Percentiles rank a stretch among this genome's conserved stretches.
These are phyloP conservation scores for Amorphotheca resinae DNA, from an alignment of 495 filamentous ascomycete genomes.

Conservation along the genomic window DNA sequence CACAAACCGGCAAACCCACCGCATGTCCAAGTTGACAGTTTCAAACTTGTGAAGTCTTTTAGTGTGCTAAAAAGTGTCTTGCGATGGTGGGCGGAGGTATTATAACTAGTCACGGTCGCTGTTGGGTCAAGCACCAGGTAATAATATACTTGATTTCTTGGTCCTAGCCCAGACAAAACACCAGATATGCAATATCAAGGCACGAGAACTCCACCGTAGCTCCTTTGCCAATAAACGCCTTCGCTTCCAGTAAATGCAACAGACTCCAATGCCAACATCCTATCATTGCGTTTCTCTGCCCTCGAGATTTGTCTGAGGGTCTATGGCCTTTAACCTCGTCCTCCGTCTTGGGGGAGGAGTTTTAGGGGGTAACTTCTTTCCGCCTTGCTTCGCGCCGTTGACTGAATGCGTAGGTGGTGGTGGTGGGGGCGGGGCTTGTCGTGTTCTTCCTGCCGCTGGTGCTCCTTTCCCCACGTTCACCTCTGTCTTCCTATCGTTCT, in stretches of 20 bases:
- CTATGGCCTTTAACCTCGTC: slow-evolving; percentile 26
- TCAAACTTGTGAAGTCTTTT: too few relatives aligned
- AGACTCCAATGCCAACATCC: slow-evolving; percentile 18
- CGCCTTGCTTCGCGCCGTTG: slow-evolving; percentile 22
- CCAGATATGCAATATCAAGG: too few relatives aligned
- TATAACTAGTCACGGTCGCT: too few relatives aligned
- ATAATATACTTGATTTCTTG: too few relatives aligned
- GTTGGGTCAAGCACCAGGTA: too few relatives aligned
- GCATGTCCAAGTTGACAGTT: too few relatives aligned
- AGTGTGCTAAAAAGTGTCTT: too few relatives aligned
- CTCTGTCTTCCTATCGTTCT: slow-evolving; percentile 6
- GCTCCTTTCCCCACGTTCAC: slow-evolving; percentile 4
- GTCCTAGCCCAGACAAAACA: too few relatives aligned
- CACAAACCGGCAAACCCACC: too few relatives aligned
- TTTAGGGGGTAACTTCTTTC: slow-evolving; percentile 37
- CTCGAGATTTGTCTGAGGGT: slow-evolving; percentile 6
- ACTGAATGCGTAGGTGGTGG: slow-evolving; percentile 19
- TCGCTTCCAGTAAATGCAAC: slow-evolving; percentile 14
- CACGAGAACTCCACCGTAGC: too few relatives aligned
- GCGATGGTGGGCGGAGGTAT: too few relatives aligned
- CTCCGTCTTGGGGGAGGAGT: slow-evolving; percentile 39
- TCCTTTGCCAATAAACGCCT: neutral
- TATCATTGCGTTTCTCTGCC: neutral
- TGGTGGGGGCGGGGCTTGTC: slow-evolving; percentile 28
- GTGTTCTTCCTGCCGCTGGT: slow-evolving; percentile 27